phyloP scores from a whole-genome alignment of 2,329 filamentous ascomycete genomes.

The Metarhizium sp. region DNA sequence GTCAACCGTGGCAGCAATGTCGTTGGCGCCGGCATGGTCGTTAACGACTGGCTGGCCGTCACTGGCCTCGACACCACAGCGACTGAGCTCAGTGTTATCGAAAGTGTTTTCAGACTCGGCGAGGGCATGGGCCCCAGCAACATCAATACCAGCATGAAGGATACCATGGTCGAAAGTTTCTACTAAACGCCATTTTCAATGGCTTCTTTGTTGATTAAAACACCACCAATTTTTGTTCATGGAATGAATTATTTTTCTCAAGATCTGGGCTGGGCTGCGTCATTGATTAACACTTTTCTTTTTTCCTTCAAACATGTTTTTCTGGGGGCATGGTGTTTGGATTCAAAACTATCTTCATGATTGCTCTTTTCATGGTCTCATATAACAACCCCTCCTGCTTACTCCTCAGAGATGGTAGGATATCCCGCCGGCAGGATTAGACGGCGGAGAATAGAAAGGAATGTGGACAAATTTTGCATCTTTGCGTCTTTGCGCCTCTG shows the following conservation, averaged over 20 bases:
- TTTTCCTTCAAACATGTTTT: background rate
- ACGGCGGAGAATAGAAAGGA: background rate
- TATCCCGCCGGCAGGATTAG: background rate
- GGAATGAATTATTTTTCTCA: background rate
- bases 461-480: background rate
- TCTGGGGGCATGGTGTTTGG: constrained; percentile 8
- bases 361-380: background rate
- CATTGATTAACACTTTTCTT: background rate
- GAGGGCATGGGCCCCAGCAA: constrained; percentile 72
- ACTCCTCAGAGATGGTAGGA: constrained; percentile 4
- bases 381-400: background rate
- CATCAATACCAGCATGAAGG: constrained; percentile 82
- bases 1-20: constrained; percentile 91
- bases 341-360: constrained; percentile 1
- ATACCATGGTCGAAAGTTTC: constrained; percentile 98
- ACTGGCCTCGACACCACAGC: constrained; percentile 90
- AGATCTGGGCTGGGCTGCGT: background rate
- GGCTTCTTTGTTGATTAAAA: constrained; percentile 9
- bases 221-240: background rate
- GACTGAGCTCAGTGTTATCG: constrained; percentile 93
- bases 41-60: constrained; percentile 87
- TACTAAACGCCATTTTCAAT: constrained; percentile 52
- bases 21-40: constrained; percentile 62
- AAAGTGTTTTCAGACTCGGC: constrained; percentile 90
- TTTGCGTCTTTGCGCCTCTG: background rate